Percentiles rank a stretch among this genome's conserved stretches.
Evolutionary conservation across 148 eudicot species (phyloP).

Genomic region (Pouteria glomerata): DNA sequence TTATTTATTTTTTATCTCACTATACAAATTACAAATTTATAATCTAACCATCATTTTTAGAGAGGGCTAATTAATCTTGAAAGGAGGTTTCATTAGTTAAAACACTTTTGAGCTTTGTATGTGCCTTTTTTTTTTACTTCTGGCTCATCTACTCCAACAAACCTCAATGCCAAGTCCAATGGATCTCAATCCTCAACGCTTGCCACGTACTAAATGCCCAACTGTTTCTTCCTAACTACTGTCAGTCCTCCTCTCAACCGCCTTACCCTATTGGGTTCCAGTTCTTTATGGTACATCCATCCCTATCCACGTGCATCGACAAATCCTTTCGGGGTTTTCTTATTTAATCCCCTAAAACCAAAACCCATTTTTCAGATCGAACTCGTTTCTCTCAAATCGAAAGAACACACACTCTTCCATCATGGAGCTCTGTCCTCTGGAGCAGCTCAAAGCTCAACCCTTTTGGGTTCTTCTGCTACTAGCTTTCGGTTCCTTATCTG

Average conservation of each 20-base stretch:
- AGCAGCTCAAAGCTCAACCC: slow-evolving; percentile 58
- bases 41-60: no score
- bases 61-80: no score
- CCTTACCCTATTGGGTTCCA: background rate
- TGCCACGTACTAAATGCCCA: background rate
- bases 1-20: no score
- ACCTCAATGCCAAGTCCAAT: background rate
- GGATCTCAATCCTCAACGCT: background rate
- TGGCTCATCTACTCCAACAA: slow-evolving; percentile 7
- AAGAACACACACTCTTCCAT: background rate
- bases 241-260: background rate
- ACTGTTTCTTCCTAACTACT: slow-evolving; percentile 4
- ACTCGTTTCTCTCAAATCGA: background rate
- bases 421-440: slow-evolving; percentile 36
- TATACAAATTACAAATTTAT: no score
- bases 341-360: background rate
- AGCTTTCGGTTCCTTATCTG: slow-evolving; percentile 35
- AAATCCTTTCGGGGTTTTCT: background rate
- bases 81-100: no score
- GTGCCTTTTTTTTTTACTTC: no score
- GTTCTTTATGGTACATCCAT: background rate
- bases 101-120: no score
- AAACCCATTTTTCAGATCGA: slow-evolving; percentile 18
- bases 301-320: background rate
- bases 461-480: slow-evolving; percentile 46